Evolutionary conservation across 495 filamentous ascomycete genomes (phyloP), one percentile per base, ranked within the genome.

Genomic region (Xylaria telfairii): DNA sequence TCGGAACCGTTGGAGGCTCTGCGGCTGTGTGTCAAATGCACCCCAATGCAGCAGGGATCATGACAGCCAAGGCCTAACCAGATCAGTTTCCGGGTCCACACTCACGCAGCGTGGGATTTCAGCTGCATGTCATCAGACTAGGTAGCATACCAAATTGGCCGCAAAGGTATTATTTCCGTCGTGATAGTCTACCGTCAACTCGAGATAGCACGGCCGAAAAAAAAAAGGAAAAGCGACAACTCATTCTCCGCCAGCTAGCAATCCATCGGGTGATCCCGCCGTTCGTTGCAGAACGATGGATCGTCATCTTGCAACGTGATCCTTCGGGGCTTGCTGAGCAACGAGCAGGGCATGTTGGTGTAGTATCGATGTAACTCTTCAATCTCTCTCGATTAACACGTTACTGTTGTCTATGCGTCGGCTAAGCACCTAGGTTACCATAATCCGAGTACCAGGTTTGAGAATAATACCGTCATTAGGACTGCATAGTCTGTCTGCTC

Each of bases 391-490:
- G 1, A 60, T 44, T 0, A 21, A 47, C 39, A 8, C 37, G 41
- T 39, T 28, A 51, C 42, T 21, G 15, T 41, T 37, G n/a, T 17
- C 30, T 57, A 19, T 62, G 9, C 51, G 39, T 59, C 65, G 54
- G 65, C 41, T 46, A 60, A 24, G 53, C 39, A 60, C 53, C 39
- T 57, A 15, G 37, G 8, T 28, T 19, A 26, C 34, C 49, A 30
- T 46, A 32, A 39, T 68, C 67, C 67, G 44, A 68, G 67, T 51
- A 68, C 67, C 67, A 13, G 56, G 54, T 57, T 47, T 8, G 4
- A 37, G 57, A 30, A 15, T 32, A 42, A 4, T 7, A 17, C 17
- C 6, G 21, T 62, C 26, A 19, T 30, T 9, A 26, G 12, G 32
- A 42, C 56, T 37, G 56, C 32, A 62, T 57, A 69, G 30, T 21